Conservation (phyloP, 1,139 yeast species). For the Sugiyamaella pinicola region DNA sequence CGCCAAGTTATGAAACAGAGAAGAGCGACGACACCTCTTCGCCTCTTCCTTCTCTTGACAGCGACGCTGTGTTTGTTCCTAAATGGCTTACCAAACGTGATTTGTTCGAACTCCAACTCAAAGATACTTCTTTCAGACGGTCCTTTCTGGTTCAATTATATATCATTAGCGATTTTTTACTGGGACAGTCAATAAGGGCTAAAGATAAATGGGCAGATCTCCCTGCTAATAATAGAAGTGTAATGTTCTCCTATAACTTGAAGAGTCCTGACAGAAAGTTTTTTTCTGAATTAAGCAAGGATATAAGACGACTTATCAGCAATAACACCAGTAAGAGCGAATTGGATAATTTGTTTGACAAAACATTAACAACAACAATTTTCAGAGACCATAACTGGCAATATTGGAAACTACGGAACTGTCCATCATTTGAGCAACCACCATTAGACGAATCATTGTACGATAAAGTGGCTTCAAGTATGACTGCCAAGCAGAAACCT, state of each 20-base stretch:
- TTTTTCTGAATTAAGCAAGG: conserved; percentile 28
- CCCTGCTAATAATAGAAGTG: conserved; percentile 35
- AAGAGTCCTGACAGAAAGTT: conserved; percentile 30
- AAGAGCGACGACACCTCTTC: neutral
- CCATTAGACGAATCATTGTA: conserved; percentile 24
- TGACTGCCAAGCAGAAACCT: conserved; percentile 29
- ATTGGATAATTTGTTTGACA: conserved; percentile 22
- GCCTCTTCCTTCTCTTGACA: neutral
- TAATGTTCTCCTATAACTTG: conserved; percentile 34
- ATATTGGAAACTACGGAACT: conserved; percentile 41
- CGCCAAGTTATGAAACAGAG: neutral
- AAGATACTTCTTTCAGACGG: conserved; percentile 42
- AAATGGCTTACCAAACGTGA: conserved; percentile 44
- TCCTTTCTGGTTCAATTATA: conserved; percentile 40
- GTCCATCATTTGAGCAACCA: conserved; percentile 40
- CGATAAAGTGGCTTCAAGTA: conserved; percentile 23
- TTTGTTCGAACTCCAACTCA: conserved; percentile 42
- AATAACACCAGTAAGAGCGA: conserved; percentile 23
- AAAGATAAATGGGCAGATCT: conserved; percentile 28
- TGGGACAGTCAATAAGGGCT: conserved; percentile 30
- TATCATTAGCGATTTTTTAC: conserved; percentile 39
- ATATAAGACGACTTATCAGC: conserved; percentile 19
- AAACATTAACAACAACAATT: conserved; percentile 33
- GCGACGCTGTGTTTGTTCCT: conserved; percentile 36
- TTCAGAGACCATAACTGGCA: conserved; percentile 41